These are phyloP conservation scores for Gracilaria domingensis DNA, from an alignment of 23 red algal genomes.

Conservation along the genomic window DNA sequence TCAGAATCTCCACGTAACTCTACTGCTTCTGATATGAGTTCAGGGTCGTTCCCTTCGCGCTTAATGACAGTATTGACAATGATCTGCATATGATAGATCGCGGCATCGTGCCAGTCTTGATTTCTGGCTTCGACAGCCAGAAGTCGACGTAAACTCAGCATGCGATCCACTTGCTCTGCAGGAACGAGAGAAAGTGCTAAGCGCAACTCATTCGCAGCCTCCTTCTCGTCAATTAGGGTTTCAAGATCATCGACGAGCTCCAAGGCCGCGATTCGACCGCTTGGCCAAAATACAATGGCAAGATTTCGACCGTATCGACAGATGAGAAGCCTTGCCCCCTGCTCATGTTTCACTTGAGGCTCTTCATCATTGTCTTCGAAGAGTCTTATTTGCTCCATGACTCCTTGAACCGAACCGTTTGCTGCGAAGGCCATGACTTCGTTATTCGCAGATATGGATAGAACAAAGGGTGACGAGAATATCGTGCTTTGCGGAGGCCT, in stretches of 20 bases:
- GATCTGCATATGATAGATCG: constrained; percentile 67
- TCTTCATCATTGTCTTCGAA: constrained; percentile 25
- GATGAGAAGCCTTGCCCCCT: constrained; percentile 39
- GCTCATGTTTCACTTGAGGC: constrained; percentile 19
- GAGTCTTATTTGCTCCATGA: constrained; percentile 48
- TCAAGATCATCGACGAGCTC: constrained; percentile 45
- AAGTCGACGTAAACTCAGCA: constrained; percentile 34
- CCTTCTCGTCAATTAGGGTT: constrained; percentile 54
- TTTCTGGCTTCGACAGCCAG: constrained; percentile 55
- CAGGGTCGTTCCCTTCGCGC: constrained; percentile 38
- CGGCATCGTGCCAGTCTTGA: constrained; percentile 68
- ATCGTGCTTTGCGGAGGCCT: constrained; percentile 37
- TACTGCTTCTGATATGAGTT: constrained; percentile 64
- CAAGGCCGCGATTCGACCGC: constrained; percentile 39
- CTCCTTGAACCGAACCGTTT: constrained; percentile 63
- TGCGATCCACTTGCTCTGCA: constrained; percentile 42
- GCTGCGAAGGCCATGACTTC: constrained; percentile 69
- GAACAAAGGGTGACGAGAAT: constrained; percentile 64
- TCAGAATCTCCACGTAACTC: constrained; percentile 55
- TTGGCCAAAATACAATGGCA: constrained; percentile 50
- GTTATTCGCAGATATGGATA: constrained; percentile 45
- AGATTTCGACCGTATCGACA: constrained; percentile 22
- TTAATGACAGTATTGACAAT: constrained; percentile 51
- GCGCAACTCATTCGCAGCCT: constrained; percentile 52
- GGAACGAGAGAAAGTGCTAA: constrained; percentile 61